Conservation (phyloP, 2,329 filamentous ascomycete genomes). For the Cordyceps javanica region DNA sequence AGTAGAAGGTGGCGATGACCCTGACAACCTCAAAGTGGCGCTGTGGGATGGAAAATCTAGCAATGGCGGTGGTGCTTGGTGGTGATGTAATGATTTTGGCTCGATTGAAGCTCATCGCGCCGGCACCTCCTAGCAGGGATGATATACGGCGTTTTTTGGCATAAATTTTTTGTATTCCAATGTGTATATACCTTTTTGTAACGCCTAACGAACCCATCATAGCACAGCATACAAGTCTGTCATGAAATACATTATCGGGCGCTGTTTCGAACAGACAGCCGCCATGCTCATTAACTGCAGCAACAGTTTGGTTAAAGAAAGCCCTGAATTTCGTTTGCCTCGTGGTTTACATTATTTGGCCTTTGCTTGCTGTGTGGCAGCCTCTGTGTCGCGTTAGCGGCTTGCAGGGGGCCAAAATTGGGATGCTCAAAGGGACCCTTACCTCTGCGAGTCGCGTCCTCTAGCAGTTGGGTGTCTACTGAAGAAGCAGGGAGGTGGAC, state of each 20-base stretch:
- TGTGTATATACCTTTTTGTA: conserved; percentile 9
- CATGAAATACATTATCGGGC: neutral
- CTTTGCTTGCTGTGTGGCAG: conserved; percentile 51
- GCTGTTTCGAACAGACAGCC: conserved; percentile 1
- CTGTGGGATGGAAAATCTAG: conserved; percentile 35
- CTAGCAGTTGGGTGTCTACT: conserved; percentile 79
- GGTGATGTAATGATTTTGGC: conserved; percentile 20
- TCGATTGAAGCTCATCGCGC: no score
- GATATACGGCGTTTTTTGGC: neutral
- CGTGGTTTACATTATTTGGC: conserved; percentile 33
- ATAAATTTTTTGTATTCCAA: conserved; percentile 11
- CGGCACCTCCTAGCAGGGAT: no score
- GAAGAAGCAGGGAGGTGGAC: conserved; percentile 78
- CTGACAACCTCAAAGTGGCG: conserved; percentile 21
- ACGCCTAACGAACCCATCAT: conserved; percentile 13
- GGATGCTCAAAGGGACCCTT: conserved; percentile 18
- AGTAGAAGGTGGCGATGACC: conserved; percentile 31
- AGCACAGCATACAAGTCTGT: conserved; percentile 6
- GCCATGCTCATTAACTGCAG: neutral
- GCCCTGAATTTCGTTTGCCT: neutral
- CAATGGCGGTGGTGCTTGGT: conserved; percentile 34
- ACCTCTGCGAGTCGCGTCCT: conserved; percentile 89
- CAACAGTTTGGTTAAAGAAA: neutral
- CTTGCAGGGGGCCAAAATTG: neutral
- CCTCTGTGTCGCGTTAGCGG: conserved; percentile 35